These are phyloP conservation scores for Podaxis sp. DNA, from an alignment of 768 basidiomycete species.

Conservation along the genomic window DNA sequence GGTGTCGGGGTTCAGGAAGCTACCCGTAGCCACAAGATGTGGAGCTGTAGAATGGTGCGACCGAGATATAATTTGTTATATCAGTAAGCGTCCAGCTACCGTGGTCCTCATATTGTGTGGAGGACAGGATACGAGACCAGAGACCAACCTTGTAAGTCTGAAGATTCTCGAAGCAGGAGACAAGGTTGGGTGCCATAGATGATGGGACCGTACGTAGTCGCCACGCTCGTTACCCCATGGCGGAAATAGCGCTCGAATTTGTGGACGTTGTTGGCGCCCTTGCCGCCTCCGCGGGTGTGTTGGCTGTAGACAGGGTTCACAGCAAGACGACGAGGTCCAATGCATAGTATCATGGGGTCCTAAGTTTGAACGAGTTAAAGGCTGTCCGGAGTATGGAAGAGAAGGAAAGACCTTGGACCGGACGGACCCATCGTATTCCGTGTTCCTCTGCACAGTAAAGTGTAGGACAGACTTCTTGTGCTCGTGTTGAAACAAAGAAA, in stretches of 20 bases:
- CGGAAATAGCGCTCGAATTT: conserved; percentile 91
- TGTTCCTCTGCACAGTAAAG: conserved; percentile 92
- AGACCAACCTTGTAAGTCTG: conserved; percentile 59
- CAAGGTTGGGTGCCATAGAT: conserved; percentile 85
- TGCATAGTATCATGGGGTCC: conserved; percentile 87
- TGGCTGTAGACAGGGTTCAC: conserved; percentile 93
- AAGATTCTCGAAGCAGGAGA: conserved; percentile 69
- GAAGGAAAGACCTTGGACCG: conserved; percentile 72
- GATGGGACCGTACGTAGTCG: conserved; percentile 87
- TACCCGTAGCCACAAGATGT: conserved; percentile 85
- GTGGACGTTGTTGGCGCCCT: conserved; percentile 94
- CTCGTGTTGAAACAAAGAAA: conserved; percentile 89
- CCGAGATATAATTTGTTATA: not conserved
- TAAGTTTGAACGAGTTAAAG: conserved; percentile 27
- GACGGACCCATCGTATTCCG: conserved; percentile 86
- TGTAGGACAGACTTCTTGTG: conserved; percentile 93
- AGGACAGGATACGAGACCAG: not conserved
- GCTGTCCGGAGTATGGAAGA: not conserved
- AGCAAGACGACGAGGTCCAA: conserved; percentile 81
- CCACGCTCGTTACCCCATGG: conserved; percentile 78
- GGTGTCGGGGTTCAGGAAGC: conserved; percentile 85
- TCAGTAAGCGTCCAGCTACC: not conserved
- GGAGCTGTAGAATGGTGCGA: conserved; percentile 46
- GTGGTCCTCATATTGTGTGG: not conserved
- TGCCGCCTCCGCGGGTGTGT: conserved; percentile 85